Evolutionary conservation across 2,329 filamentous ascomycete species (phyloP), one percentile per base, ranked within the genome.

Genomic region (Colletotrichum aenigma): DNA sequence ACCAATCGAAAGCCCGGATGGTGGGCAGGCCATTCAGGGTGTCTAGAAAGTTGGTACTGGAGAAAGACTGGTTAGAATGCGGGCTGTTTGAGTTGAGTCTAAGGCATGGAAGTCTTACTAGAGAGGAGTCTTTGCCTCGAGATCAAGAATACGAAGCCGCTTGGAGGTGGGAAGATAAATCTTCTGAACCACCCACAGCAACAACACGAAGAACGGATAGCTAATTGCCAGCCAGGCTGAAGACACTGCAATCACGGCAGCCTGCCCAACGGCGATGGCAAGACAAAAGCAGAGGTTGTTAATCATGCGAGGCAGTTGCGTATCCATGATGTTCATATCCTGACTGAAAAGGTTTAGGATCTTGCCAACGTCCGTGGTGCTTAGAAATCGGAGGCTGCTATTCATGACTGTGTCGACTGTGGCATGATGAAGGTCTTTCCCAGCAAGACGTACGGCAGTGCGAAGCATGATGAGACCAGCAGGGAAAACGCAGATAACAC

Each of bases 101-200:
- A 1, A 18, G 32, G 16, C n/a, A 28, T 58, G 24, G 18, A 18
- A 66, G 15, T 77, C 85, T 21, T 86, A 89, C 82, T 90, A 91
- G 0, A 93, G 82, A 88, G 86, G 86, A 1, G 81, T 80, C 88
- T 78, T 93, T 91, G 3, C 89, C 87, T 93, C 91, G 2, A 93
- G 85, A 62, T 93, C 91, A 10, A 93, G 81, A n/a, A 91, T 85
- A 60, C 91, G 87, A 9, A 93, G 81, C 79, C 93, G 91, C 0
- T 91, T 84, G 0, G 91, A 92, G 0, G 91, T 93, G 0, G 89
- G 86, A 2, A 93, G 85, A 77, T 93, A 93, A 65, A 91, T 86
- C 62, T 85, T 88, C 76, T 92, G 91, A 1, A 93, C 80, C 1
- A 84, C 74, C 69, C 87, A 92, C 1, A 92, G 75, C 1, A 88